phyloP scores from a whole-genome alignment of 257 asterid species.

The Petunia axillaris region DNA sequence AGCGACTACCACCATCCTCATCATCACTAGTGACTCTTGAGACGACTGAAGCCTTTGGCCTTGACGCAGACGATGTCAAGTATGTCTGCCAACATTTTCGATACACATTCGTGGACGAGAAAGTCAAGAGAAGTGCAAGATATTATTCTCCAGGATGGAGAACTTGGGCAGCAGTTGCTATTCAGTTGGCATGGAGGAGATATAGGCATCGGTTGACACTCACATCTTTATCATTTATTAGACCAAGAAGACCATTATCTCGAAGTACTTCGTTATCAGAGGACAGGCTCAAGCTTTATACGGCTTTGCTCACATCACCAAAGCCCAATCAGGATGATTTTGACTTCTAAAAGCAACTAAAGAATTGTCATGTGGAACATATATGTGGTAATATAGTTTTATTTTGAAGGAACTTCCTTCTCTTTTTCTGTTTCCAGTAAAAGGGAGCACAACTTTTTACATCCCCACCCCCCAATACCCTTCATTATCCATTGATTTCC shows the following conservation, averaged over 20 bases:
- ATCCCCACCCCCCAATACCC: neutral
- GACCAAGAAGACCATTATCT: constrained; percentile 87
- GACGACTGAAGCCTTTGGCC: constrained; percentile 89
- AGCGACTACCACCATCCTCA: constrained; percentile 86
- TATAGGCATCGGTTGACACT: constrained; percentile 76
- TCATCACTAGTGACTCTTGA: constrained; percentile 75
- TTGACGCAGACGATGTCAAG: constrained; percentile 87
- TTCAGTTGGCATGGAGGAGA: constrained; percentile 94
- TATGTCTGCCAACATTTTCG: constrained; percentile 97
- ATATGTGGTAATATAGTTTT: neutral
- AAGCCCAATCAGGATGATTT: constrained; percentile 94
- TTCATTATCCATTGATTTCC: neutral
- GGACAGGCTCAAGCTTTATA: constrained; percentile 85
- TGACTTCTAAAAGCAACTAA: constrained; percentile 48
- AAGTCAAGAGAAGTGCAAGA: constrained; percentile 88
- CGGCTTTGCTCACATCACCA: constrained; percentile 88
- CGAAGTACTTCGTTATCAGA: constrained; percentile 86
- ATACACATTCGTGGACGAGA: constrained; percentile 87
- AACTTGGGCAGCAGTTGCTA: constrained; percentile 95
- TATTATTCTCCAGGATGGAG: constrained; percentile 99
- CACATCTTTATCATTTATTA: constrained; percentile 77
- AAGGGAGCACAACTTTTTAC: neutral
- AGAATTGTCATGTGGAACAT: neutral
- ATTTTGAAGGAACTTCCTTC: neutral
- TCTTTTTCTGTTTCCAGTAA: neutral